Evolutionary conservation across 176 grass and related monocot genomes (phyloP), one percentile per base, ranked within the genome.

Genomic region (Dendrocalamus sinicus): DNA sequence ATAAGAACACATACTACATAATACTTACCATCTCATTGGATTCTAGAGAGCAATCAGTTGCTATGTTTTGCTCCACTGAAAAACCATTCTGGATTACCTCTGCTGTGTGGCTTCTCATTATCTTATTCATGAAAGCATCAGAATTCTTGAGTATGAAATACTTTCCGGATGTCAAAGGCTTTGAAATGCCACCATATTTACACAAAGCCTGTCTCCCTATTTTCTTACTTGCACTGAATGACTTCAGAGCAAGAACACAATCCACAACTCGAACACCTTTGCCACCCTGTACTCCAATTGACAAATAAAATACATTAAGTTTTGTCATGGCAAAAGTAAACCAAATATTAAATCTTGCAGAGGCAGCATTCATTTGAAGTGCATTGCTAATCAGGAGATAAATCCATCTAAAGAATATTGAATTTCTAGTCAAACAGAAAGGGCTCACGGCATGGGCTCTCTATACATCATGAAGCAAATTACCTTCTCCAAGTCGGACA

Each of bases 401-500:
- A 77, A 24, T 24, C 46, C 11, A 13, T 39, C 7, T 15, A 69
- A 59, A 43, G 40, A 74, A 80, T 26, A 70, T 23, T 59, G 13
- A 52, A 64, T 20, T 60, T 81, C 55, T 79, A 64, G 23, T 65
- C 26, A 35, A 51, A 79, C 35, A 71, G 12, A 84, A 72, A 46
- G 3, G 28, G 23, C 40, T 50, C 67, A 57, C 7, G 17, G 51
- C 69, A 77, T 57, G 32, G 77, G 57, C 47, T 81, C 61, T 76
- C 64, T 48, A 60, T 32, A 59, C 68, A 92, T 24, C 10, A 70
- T 26, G 59, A 54, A 37, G 61, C 62, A 58, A 9, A 16, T 57
- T 75, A 95, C 96, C 93, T 93, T 93, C 37, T 94, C 93, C 50
- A 98, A 70, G 88, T 95, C 96, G 22, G 91, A 98, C 73, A 91